Evolutionary conservation across 2,329 filamentous ascomycete genomes (phyloP), one percentile per base, ranked within the genome.

Genomic region (Stachybotrys echinatus): DNA sequence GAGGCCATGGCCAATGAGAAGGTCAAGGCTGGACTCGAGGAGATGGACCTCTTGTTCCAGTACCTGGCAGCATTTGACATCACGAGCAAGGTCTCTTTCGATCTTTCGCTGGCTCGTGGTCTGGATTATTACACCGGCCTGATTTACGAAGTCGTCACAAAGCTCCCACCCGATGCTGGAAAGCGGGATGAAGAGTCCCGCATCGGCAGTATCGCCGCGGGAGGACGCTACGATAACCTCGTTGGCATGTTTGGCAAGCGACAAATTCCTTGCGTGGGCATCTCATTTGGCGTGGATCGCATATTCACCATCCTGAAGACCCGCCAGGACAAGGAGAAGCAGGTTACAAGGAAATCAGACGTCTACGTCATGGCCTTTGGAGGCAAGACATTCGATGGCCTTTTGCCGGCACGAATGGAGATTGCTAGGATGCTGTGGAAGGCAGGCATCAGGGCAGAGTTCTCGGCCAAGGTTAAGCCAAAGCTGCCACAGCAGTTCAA

Each of bases 281-380:
- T 95, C 58, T 96, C 92, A 2, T 96, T 97, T 64, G 92, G 92
- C 49, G 89, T 96, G 45, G 92, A 97, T 69, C 86, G 92, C 59
- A 96, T 97, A 63, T 96, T 95, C 73, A 90, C 88, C 59, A 92
- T 96, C 63, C 89, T 87, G 56, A 92, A 95, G 68, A 85, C 89
- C 12, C 79, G 85, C 45, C 78, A 89, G 63, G 83, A 81, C 53
- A 80, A 77, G 49, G 80, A 82, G 51, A 76, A 81, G 58, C 44
- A 46, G 44, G 18, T 23, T 18, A 23, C 23, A 14, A 12, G 44
- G n/a, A 46, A 46, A 19, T 10, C 44, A 3, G 92, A 97, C 63
- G 91, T 92, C 43, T 96, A 84, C 69, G 87, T 97, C 62, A 97
- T 97, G 91, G 91, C 91, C 0, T 91, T 96, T 63, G 92, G 90